A percentile compares a stretch with the other conserved stretches of the same genome.
Evolutionary conservation across 768 basidiomycete genomes (phyloP).

Genomic region (Mycena olivaceomarginata): DNA sequence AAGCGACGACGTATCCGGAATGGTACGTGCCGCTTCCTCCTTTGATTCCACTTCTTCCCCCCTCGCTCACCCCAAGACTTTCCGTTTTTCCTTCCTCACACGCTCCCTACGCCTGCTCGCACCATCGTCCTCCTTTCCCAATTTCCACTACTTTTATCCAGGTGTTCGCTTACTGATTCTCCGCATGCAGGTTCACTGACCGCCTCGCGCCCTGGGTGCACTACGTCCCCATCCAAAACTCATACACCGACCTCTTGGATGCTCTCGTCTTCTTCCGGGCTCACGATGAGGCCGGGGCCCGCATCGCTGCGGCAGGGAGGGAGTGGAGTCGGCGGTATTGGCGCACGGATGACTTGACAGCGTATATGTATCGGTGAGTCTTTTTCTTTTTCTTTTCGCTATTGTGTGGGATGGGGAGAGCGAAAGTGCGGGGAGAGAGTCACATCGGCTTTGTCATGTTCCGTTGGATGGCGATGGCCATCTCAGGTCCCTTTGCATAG

Average conservation of each 20-base stretch:
- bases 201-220: conserved; percentile 81
- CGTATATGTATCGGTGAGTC: conserved; percentile 75
- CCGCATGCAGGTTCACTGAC: conserved; percentile 66
- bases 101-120: no score
- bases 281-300: conserved; percentile 75
- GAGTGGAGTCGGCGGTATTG: conserved; percentile 76
- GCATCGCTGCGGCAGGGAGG: conserved; percentile 74
- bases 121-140: neutral
- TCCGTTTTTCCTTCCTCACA: no score
- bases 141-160: neutral
- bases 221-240: conserved; percentile 80
- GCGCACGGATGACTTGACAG: conserved; percentile 76
- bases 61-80: neutral
- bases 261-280: conserved; percentile 82
- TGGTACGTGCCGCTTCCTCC: conserved; percentile 7
- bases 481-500: no score
- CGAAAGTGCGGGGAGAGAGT: no score
- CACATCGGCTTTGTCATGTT: no score
- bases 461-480: no score
- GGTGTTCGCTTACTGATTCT: neutral
- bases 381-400: neutral
- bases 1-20: conserved; percentile 75
- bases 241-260: conserved; percentile 82
- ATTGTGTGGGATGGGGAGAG: neutral
- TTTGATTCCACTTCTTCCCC: neutral